These are phyloP conservation scores for Fusarium subtropicale DNA, from an alignment of 2,329 filamentous ascomycete species.

Conservation along the genomic window DNA sequence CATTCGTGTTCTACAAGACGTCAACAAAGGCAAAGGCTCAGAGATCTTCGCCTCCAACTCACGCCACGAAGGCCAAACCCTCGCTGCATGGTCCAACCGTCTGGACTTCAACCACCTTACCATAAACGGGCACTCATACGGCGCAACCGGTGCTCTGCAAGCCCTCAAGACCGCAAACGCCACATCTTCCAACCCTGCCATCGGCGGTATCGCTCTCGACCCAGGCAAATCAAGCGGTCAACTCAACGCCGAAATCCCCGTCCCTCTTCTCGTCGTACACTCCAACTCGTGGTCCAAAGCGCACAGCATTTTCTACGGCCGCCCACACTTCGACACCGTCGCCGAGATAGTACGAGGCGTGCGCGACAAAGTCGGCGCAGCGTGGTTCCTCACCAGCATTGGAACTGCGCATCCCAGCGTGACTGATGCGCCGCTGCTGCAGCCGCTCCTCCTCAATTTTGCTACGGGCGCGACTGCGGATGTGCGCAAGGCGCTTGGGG, in stretches of 20 bases:
- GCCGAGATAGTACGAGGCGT: slow-evolving; percentile 64
- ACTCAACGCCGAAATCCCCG: slow-evolving; percentile 68
- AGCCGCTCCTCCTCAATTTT: slow-evolving; percentile 69
- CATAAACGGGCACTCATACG: slow-evolving; percentile 73
- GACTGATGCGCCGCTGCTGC: slow-evolving; percentile 74
- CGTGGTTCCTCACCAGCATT: slow-evolving; percentile 67
- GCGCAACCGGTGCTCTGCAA: slow-evolving; percentile 72
- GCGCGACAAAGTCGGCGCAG: slow-evolving; percentile 56
- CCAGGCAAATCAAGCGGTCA: slow-evolving; percentile 73
- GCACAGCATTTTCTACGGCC: slow-evolving; percentile 69
- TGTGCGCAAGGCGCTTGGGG: slow-evolving; percentile 64
- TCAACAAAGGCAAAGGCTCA: slow-evolving; percentile 56
- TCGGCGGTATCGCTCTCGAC: slow-evolving; percentile 71
- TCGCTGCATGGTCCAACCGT: slow-evolving; percentile 63
- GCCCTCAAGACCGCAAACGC: slow-evolving; percentile 61
- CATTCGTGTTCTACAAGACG: slow-evolving; percentile 54
- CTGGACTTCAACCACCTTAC: slow-evolving; percentile 66
- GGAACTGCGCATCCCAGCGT: slow-evolving; percentile 71
- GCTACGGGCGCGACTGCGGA: slow-evolving; percentile 71
- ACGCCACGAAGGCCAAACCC: slow-evolving; percentile 59
- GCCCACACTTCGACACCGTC: slow-evolving; percentile 73
- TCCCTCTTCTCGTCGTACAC: slow-evolving; percentile 71
- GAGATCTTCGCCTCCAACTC: slow-evolving; percentile 56
- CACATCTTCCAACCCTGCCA: slow-evolving; percentile 53
- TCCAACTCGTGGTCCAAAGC: slow-evolving; percentile 72